Evolutionary conservation across 176 grass and related monocot species (phyloP).

Genomic region (Alopecurus myosuroides): DNA sequence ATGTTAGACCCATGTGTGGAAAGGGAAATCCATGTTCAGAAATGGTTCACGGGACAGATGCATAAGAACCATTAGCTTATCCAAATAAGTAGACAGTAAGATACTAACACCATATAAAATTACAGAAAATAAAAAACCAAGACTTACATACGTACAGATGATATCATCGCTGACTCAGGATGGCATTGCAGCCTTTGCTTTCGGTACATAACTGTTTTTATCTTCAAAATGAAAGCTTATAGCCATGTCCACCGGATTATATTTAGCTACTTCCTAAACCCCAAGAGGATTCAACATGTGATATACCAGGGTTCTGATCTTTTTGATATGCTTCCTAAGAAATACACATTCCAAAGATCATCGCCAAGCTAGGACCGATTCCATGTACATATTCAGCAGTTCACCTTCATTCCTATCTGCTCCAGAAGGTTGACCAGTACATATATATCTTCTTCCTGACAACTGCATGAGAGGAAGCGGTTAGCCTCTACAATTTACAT

Average conservation of each 20-base stretch:
- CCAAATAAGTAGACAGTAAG: not conserved
- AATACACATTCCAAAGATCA: conserved; percentile 90
- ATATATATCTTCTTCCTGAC: conserved; percentile 76
- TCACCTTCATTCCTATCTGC: conserved; percentile 58
- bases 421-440: conserved; percentile 62
- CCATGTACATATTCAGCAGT: conserved; percentile 68
- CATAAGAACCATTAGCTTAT: not conserved
- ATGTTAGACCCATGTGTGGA: no score
- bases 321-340: conserved; percentile 92
- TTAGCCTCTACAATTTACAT: conserved; percentile 24
- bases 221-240: conserved; percentile 92
- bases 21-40: no score
- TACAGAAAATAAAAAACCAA: not conserved
- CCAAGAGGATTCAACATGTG: conserved; percentile 65
- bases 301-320: conserved; percentile 72
- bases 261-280: conserved; percentile 68
- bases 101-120: not conserved
- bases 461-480: conserved; percentile 65
- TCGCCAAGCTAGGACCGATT: conserved; percentile 73
- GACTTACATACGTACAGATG: conserved; percentile 36
- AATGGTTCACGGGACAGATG: no score
- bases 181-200: conserved; percentile 97
- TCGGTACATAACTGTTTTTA: conserved; percentile 60
- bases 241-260: conserved; percentile 77
- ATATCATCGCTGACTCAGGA: conserved; percentile 73